These are phyloP conservation scores for Cicer arietinum DNA, from an alignment of 306 rosid genomes.

Conservation along the genomic window DNA sequence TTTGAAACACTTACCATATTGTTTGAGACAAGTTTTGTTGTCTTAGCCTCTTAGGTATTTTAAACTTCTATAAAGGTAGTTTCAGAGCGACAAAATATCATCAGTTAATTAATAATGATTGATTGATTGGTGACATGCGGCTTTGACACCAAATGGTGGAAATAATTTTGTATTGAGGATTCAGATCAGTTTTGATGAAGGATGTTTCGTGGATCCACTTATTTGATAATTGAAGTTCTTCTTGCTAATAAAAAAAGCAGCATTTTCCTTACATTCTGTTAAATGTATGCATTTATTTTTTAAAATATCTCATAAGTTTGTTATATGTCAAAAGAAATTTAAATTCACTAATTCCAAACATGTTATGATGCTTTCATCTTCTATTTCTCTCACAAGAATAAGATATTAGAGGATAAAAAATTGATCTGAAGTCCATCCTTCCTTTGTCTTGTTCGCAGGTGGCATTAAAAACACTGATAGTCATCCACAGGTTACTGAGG, in stretches of 20 bases:
- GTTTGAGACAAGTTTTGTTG: not conserved
- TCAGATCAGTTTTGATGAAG: constrained; percentile 4
- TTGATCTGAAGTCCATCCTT: not conserved
- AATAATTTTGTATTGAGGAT: constrained; percentile 26
- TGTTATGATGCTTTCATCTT: not conserved
- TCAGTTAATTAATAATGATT: not conserved
- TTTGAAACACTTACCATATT: not conserved
- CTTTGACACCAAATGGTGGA: constrained; percentile 9
- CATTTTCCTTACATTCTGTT: constrained; percentile 22
- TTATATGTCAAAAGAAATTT: constrained; percentile 31
- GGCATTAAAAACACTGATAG: constrained; percentile 88
- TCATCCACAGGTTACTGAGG: constrained; percentile 90
- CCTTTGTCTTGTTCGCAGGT: constrained; percentile 65
- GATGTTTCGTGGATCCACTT: constrained; percentile 13
- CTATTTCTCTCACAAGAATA: not conserved
- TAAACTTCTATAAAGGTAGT: constrained; percentile 1
- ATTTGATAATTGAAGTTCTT: constrained; percentile 21
- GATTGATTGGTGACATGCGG: not conserved
- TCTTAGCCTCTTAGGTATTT: not conserved
- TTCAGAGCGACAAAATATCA: not conserved
- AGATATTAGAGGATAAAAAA: not conserved
- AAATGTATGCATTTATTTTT: constrained; percentile 8
- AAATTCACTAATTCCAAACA: constrained; percentile 9
- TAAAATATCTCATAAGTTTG: not conserved
- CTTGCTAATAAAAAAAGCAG: constrained; percentile 6